A percentile compares a stretch with the other conserved stretches of the same genome.
Evolutionary conservation across 164 flowering plant genomes (phyloP).

Genomic region (Liquidambar formosana): DNA sequence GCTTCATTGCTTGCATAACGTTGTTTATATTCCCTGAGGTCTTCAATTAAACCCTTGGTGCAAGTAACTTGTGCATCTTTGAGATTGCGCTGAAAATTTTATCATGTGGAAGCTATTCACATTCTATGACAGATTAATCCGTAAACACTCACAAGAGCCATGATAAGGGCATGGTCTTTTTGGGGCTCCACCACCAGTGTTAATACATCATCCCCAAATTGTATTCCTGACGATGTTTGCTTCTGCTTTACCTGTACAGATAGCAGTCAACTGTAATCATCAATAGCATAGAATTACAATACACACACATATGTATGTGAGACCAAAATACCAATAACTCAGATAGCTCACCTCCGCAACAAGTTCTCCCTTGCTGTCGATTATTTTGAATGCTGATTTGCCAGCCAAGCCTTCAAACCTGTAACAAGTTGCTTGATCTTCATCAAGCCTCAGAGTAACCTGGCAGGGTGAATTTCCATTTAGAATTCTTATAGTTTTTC

Average conservation of each 20-base stretch:
- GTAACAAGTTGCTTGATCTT: conserved; percentile 8
- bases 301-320: too few species aligned
- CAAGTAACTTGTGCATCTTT: too few species aligned
- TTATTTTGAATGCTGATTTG: conserved; percentile 30
- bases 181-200: conserved; percentile 50
- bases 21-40: too few species aligned
- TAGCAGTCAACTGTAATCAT: too few species aligned
- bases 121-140: conserved; percentile 36
- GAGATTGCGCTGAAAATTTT: too few species aligned
- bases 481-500: conserved; percentile 14
- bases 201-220: conserved; percentile 62
- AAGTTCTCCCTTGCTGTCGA: conserved; percentile 22
- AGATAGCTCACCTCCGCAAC: conserved; percentile 75
- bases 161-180: conserved; percentile 44
- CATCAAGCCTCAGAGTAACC: conserved; percentile 11
- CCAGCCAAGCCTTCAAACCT: conserved; percentile 7
- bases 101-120: too few species aligned
- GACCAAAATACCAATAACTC: too few species aligned
- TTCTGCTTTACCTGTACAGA: too few species aligned
- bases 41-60: too few species aligned
- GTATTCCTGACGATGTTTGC: conserved; percentile 43
- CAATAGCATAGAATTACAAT: too few species aligned
- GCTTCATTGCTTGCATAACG: too few species aligned
- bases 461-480: conserved; percentile 10
- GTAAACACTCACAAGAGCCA: conserved; percentile 47